These are phyloP conservation scores for Pugionium cornutum DNA, from an alignment of 345 rosid species.

Conservation along the genomic window DNA sequence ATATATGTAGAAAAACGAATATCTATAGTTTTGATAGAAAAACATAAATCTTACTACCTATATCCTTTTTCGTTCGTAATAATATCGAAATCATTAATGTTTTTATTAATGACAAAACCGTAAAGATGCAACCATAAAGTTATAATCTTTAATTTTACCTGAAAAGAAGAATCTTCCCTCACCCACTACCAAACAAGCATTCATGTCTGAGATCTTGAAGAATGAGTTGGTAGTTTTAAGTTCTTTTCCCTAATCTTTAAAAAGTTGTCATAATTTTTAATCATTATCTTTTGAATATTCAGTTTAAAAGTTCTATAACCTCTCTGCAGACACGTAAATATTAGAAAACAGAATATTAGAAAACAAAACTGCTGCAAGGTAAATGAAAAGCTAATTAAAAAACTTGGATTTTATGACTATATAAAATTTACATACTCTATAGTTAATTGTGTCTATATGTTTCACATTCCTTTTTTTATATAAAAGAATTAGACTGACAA, in stretches of 20 bases:
- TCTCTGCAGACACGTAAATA: neutral
- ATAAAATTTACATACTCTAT: too few species aligned
- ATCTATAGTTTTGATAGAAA: too few species aligned
- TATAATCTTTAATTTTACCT: slow-evolving; percentile 24
- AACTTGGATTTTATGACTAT: too few species aligned
- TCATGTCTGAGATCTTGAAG: slow-evolving; percentile 52
- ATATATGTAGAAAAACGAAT: too few species aligned
- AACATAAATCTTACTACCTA: neutral
- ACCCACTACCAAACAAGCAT: slow-evolving; percentile 49
- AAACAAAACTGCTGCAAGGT: too few species aligned
- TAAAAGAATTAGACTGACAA: too few species aligned
- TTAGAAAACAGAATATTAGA: too few species aligned
- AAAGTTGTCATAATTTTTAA: neutral
- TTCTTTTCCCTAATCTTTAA: slow-evolving; percentile 20
- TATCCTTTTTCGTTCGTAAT: slow-evolving; percentile 25
- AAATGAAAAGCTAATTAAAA: too few species aligned
- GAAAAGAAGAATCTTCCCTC: slow-evolving; percentile 36
- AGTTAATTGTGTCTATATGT: too few species aligned
- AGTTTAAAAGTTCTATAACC: slow-evolving; percentile 5
- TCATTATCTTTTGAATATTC: neutral
- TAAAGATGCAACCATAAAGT: slow-evolving; percentile 37
- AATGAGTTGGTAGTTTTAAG: slow-evolving; percentile 41
- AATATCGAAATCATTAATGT: slow-evolving; percentile 45
- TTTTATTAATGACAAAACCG: slow-evolving; percentile 29
- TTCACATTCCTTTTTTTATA: too few species aligned